Conservation (phyloP, 2,329 filamentous ascomycete genomes). For the Colletotrichum sp. region DNA sequence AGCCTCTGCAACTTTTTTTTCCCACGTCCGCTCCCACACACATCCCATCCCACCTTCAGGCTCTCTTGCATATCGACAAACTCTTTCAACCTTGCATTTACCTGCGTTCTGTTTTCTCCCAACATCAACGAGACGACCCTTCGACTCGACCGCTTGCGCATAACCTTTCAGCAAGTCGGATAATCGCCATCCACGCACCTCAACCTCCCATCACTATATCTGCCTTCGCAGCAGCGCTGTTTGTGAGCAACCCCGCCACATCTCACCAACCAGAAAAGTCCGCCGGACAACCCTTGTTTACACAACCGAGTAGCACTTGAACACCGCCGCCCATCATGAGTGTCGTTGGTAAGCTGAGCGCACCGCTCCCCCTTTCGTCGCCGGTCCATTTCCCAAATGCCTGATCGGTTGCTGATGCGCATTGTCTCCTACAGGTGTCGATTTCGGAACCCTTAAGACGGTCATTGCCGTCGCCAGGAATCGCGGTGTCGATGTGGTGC, state of each 20-base stretch:
- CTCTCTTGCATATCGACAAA: slow-evolving; percentile 20
- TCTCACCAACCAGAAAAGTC: background rate
- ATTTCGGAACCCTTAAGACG: slow-evolving; percentile 96
- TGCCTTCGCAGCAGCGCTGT: background rate
- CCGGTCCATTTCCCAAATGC: background rate
- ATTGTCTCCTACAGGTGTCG: slow-evolving; percentile 66
- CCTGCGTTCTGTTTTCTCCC: background rate
- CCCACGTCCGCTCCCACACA: slow-evolving; percentile 1
- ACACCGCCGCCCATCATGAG: slow-evolving; percentile 50
- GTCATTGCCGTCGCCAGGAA: slow-evolving; percentile 97
- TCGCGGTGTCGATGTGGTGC: slow-evolving; percentile 97
- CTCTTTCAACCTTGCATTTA: slow-evolving; percentile 17
- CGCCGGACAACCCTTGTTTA: slow-evolving; percentile 14
- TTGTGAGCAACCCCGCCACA: slow-evolving; percentile 19
- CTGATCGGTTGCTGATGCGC: slow-evolving; percentile 14
- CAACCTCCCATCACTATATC: background rate
- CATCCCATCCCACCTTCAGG: slow-evolving; percentile 21
- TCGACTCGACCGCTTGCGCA: slow-evolving; percentile 20
- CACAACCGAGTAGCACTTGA: slow-evolving; percentile 4
- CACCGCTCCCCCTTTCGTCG: background rate
- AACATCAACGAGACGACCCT: slow-evolving; percentile 8
- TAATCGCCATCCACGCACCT: background rate
- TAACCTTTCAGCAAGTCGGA: slow-evolving; percentile 16
- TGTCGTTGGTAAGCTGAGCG: slow-evolving; percentile 55
- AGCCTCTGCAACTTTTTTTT: slow-evolving; percentile 19